Evolutionary conservation across 768 basidiomycete genomes (phyloP).

Genomic region (Mycena pura): DNA sequence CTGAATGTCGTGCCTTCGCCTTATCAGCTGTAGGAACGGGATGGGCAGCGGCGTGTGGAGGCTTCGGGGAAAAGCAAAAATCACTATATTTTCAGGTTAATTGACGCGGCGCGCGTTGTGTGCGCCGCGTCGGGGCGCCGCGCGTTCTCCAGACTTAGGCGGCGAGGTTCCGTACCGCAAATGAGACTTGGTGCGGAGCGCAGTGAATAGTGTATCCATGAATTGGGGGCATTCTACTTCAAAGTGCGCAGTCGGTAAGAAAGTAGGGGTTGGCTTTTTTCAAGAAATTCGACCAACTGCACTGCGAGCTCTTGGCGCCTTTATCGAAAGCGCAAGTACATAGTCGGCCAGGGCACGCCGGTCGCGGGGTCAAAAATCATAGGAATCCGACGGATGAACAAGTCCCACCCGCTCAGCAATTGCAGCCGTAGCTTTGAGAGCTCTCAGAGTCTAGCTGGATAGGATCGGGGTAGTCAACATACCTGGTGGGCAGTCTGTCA

Average conservation of each 20-base stretch:
- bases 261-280: constrained; percentile 61
- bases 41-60: no score
- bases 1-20: constrained; percentile 63
- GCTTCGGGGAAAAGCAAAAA: background rate
- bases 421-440: constrained; percentile 91
- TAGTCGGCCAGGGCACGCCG: constrained; percentile 87
- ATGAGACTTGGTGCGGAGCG: constrained; percentile 85
- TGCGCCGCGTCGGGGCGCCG: no score
- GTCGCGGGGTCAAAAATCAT: constrained; percentile 78
- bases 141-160: constrained; percentile 51
- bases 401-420: constrained; percentile 59
- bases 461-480: constrained; percentile 98
- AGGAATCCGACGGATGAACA: constrained; percentile 16
- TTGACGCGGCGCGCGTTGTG: no score
- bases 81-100: no score
- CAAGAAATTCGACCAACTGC: constrained; percentile 92
- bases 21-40: background rate
- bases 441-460: constrained; percentile 95
- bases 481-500: constrained; percentile 55
- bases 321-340: constrained; percentile 90
- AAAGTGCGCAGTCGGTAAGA: constrained; percentile 18
- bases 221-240: constrained; percentile 71
- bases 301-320: constrained; percentile 78
- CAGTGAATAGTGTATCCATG: constrained; percentile 85
- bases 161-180: constrained; percentile 65